phyloP scores from a whole-genome alignment of 805 yeast genomes.

The Blastobotrys mokoenaii region DNA sequence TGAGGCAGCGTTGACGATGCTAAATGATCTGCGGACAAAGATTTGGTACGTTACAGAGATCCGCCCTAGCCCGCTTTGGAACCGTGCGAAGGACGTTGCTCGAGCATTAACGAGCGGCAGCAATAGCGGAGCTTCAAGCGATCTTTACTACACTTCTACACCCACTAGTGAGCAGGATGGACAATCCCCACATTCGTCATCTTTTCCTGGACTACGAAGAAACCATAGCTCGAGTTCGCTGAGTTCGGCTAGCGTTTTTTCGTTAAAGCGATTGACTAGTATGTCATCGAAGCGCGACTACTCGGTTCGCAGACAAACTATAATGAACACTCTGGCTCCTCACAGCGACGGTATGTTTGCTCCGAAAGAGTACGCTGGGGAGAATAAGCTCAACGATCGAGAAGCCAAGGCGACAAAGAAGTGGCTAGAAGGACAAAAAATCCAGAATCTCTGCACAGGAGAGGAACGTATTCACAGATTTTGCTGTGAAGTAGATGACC shows the following conservation, averaged over 20 bases:
- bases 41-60: conserved; percentile 22
- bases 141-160: not conserved
- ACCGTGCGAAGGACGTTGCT: conserved; percentile 22
- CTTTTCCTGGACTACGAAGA: conserved; percentile 13
- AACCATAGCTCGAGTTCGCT: conserved; percentile 18
- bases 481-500: conserved; percentile 26
- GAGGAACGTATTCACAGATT: conserved; percentile 31
- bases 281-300: conserved; percentile 15
- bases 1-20: conserved; percentile 5
- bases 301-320: conserved; percentile 20
- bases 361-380: conserved; percentile 21
- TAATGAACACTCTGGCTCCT: conserved; percentile 13
- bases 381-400: conserved; percentile 27
- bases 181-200: not conserved
- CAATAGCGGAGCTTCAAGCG: not conserved
- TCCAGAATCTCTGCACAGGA: conserved; percentile 27
- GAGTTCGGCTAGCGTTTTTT: conserved; percentile 16
- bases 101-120: conserved; percentile 10
- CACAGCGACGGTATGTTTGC: conserved; percentile 24
- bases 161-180: not conserved
- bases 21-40: conserved; percentile 18
- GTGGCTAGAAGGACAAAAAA: conserved; percentile 25
- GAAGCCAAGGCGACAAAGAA: conserved; percentile 26
- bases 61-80: conserved; percentile 16
- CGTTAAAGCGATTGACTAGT: conserved; percentile 17